phyloP scores from a whole-genome alignment of 257 asterid genomes.

The Salvia miltiorrhiza region DNA sequence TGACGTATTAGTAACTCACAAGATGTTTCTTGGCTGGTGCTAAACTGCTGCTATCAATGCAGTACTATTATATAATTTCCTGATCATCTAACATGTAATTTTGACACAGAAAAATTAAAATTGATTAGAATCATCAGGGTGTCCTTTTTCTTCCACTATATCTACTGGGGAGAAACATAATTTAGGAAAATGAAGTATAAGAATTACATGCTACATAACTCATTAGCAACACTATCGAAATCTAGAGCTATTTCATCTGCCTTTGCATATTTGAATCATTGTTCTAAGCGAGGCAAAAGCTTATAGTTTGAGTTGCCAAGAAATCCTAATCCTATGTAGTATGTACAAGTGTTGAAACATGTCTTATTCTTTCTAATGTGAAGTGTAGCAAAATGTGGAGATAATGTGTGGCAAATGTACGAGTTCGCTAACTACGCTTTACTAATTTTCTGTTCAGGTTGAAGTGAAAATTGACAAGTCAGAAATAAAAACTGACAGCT shows the following conservation, averaged over 20 bases:
- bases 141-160: background rate
- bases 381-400: conserved; percentile 1
- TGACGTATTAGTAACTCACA: background rate
- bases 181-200: background rate
- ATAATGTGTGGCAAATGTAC: background rate
- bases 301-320: background rate
- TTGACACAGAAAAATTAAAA: background rate
- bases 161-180: background rate
- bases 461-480: conserved; percentile 74
- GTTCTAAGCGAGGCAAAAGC: background rate
- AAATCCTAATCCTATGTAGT: background rate
- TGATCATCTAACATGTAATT: background rate
- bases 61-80: background rate
- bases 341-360: conserved; percentile 12
- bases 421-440: conserved; percentile 8
- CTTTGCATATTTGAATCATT: conserved; percentile 1
- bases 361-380: background rate
- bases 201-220: background rate
- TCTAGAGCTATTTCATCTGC: background rate
- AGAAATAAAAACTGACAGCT: conserved; percentile 43
- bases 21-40: background rate
- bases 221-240: background rate
- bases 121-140: background rate
- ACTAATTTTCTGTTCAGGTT: conserved; percentile 50
- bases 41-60: background rate